These are phyloP conservation scores for Mycotypha africana DNA, from an alignment of 371 early-diverging fungal genomes.

Conservation along the genomic window DNA sequence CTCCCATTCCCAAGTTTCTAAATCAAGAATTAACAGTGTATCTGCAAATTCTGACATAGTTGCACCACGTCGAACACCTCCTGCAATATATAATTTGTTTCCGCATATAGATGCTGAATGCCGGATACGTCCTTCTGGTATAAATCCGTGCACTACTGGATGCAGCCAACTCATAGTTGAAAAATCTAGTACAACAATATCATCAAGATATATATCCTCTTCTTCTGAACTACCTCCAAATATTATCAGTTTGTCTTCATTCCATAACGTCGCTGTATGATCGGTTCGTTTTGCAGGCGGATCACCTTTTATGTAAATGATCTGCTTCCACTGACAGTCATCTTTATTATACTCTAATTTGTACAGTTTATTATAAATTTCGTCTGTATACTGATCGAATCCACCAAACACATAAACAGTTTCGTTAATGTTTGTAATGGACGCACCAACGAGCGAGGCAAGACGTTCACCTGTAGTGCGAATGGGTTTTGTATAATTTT, in stretches of 20 bases:
- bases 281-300: constrained; percentile 63
- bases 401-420: constrained; percentile 62
- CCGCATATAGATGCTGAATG: constrained; percentile 67
- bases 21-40: constrained; percentile 53
- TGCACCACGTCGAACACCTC: constrained; percentile 31
- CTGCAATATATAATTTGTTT: constrained; percentile 61
- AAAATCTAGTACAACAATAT: constrained; percentile 57
- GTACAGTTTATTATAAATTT: constrained; percentile 62
- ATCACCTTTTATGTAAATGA: constrained; percentile 57
- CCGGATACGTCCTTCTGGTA: constrained; percentile 52
- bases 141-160: constrained; percentile 46
- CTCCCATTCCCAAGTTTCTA: constrained; percentile 62
- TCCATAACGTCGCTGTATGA: constrained; percentile 61
- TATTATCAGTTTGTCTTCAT: constrained; percentile 56
- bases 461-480: constrained; percentile 45
- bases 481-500: constrained; percentile 22
- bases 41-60: constrained; percentile 30
- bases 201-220: constrained; percentile 53
- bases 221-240: constrained; percentile 70
- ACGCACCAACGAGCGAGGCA: constrained; percentile 57
- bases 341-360: constrained; percentile 33
- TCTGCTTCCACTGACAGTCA: constrained; percentile 47
- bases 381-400: constrained; percentile 66
- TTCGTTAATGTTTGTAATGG: constrained; percentile 47
- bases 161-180: constrained; percentile 59